Evolutionary conservation across 352 stramenopile species (phyloP), one percentile per base, ranked within the genome.

Genomic region (Globisporangium emineosum): DNA sequence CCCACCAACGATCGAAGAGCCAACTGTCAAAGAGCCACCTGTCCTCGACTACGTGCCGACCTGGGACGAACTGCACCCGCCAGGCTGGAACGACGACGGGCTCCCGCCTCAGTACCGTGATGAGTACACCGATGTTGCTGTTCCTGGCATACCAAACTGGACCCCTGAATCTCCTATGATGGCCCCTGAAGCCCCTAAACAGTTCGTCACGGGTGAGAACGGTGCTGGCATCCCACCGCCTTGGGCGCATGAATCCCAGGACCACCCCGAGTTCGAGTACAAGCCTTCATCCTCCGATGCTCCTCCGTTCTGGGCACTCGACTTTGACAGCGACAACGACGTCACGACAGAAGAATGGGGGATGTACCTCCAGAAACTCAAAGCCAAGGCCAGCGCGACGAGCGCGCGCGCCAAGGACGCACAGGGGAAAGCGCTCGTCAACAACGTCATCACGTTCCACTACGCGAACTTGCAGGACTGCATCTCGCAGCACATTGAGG

Each of bases 381-480:
- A 59, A 17, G 7, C 17, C 27, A 30, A 2, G 1, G 35, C 60
- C 1, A n/a, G 17, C 7, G 17, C 49, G 0, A 43, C 8, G 21
- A 25, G 12, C 15, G 21, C 51, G 30, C 15, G 19, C 23, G 10
- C 33, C 23, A 7, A 5, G 15, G 49, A 59, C 35, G 1, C 8
- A 1, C 35, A 52, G 21, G 25, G 21, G 9, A 45, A 59, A 27
- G 10, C 25, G 5, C 21, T 69, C 35, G 29, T 76, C 40, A 19
- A 56, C 23, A 64, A 69, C 19, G 72, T 72, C 23, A 63, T 62
- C 9, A 63, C 54, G n/a, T 80, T 77, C 52, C 73, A 80, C 62
- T 78, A 80, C 57, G 56, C 67, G 32, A 78, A 76, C 43, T 43
- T 78, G 1, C 32, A 64, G n/a, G 29, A 43, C 40, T 76, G 73